Conservation (phyloP, 148 eudicot genomes). For the Simmondsia chinensis region DNA sequence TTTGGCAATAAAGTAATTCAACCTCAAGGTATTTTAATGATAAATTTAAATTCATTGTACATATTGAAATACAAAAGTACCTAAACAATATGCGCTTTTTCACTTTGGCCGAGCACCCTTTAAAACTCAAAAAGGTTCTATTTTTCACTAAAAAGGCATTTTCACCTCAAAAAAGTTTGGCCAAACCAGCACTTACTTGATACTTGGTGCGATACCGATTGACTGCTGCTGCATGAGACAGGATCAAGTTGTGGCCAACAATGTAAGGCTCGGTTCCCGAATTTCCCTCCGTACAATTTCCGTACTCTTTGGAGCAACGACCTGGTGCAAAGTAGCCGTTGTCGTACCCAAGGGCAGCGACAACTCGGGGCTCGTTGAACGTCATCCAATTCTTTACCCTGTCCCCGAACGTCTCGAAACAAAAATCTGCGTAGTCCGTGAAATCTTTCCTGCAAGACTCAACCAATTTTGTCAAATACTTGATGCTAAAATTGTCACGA, state of each 20-base stretch:
- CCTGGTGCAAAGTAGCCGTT: conserved; percentile 61
- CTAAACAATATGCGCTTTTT: no score
- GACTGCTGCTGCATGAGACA: conserved; percentile 83
- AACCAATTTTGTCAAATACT: background rate
- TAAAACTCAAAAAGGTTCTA: no score
- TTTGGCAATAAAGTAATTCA: no score
- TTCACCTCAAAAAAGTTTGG: no score
- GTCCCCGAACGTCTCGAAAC: conserved; percentile 91
- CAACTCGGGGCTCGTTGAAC: conserved; percentile 84
- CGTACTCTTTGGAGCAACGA: conserved; percentile 75
- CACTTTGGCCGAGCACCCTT: no score
- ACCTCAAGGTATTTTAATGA: no score
- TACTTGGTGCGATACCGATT: conserved; percentile 74
- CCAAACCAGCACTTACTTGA: no score
- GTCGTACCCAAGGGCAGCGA: conserved; percentile 81
- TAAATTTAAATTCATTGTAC: no score
- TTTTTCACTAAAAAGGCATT: no score
- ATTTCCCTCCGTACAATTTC: conserved; percentile 73
- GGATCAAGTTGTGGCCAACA: conserved; percentile 73
- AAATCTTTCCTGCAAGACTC: conserved; percentile 55
- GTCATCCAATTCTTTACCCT: conserved; percentile 93
- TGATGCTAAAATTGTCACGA: no score
- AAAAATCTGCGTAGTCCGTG: conserved; percentile 89
- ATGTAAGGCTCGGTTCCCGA: conserved; percentile 92
- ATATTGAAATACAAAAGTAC: no score